Base-by-base conservation (phyloP, 805 yeast species). In the Teunomyces stri region DNA sequence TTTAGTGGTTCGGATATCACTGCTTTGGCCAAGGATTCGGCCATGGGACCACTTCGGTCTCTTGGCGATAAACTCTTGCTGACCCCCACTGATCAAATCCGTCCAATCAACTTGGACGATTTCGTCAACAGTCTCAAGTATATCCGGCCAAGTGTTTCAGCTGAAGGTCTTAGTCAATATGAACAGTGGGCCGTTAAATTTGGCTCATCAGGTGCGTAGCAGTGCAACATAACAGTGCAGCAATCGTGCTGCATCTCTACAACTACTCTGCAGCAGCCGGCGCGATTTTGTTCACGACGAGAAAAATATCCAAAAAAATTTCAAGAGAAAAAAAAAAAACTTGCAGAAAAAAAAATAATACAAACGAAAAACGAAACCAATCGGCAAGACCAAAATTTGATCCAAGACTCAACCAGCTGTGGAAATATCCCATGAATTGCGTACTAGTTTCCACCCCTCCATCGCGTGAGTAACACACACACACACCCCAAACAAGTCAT, bases 1-100 rank as follows among this genome's bases (percentile, higher is more conserved):
- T 89, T 84, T 65, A 87, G 96, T n/a, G 97, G 97, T 2, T 84
- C 94, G 54, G 99, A 92, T 66, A 78, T 92, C 37, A 90, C 97
- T 0, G 91, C 96, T 1, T 67, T 92, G 50, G 96, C 97, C 1
- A 94, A 91, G 65, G 97, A 92, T 64, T 95, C 97, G 2, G 97
- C 99, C 1, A 91, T 92, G 97, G 97, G 97, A 1, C 98, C 99
- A 1, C 71, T 94, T 31, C 76, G 99, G 52, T 85, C 89, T 35
- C 69, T 92, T 20, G 97, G 98, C 1, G 97, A 92, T 49, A 82
- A 85, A 40, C 76, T 92, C 46, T 72, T 92, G 52, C 65, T 71
- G 60, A 79, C 84, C 1, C 76, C 88, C 1, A 82, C 89, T 30
- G 88, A 85, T 46, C 82, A 81, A 49, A 90, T 92, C 46, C 72